Evolutionary conservation across 805 yeast genomes (phyloP).

Genomic region (Hanseniaspora opuntiae): DNA sequence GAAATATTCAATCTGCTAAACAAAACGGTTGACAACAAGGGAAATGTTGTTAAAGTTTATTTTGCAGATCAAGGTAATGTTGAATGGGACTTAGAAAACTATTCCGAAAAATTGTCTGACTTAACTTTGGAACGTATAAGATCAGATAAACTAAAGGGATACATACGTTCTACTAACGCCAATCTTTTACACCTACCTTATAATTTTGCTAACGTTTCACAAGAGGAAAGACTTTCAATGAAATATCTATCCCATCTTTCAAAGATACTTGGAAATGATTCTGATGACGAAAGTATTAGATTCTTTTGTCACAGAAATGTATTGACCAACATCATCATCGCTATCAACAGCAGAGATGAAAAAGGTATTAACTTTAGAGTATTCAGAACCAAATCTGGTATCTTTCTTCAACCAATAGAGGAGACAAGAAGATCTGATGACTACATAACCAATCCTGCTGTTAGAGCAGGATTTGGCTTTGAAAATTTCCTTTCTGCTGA

Average conservation of each 20-base stretch:
- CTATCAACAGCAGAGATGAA: neutral
- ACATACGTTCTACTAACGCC: neutral
- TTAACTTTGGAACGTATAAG: neutral
- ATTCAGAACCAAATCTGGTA: neutral
- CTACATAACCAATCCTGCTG: neutral
- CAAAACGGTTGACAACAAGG: neutral
- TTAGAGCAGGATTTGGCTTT: conserved; percentile 2
- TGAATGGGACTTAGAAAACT: neutral
- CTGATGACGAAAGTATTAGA: neutral
- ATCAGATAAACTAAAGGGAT: neutral
- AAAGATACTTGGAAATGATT: neutral
- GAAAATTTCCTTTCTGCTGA: neutral
- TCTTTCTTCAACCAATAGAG: conserved; percentile 8
- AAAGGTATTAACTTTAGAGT: neutral
- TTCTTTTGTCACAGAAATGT: conserved; percentile 9
- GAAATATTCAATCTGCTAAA: neutral
- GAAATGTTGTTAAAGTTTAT: neutral
- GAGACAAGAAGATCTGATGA: neutral
- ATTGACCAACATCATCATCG: conserved; percentile 1
- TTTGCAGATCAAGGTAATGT: neutral
- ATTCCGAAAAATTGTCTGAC: neutral
- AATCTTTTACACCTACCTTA: neutral
- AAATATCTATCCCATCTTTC: neutral
- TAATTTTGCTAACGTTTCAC: neutral
- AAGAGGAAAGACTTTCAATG: conserved; percentile 7